Evolutionary conservation across 208 protist species (phyloP).

Genomic region (Zelonia costaricensis): DNA sequence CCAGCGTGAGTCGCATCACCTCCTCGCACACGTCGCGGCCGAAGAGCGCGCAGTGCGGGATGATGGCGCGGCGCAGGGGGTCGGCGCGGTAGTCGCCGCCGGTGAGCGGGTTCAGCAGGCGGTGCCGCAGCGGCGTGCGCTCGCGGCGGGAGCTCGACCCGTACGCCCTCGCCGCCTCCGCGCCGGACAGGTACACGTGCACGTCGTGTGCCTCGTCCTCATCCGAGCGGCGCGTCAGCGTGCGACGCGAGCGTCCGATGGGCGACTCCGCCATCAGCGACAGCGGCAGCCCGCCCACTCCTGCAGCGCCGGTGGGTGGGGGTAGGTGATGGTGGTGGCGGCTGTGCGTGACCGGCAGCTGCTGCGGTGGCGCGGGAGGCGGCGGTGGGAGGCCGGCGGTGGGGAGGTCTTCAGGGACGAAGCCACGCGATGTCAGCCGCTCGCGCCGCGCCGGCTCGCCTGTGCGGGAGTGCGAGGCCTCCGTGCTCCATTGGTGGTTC

Average conservation of each 20-base stretch:
- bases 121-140: conserved; percentile 12
- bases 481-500: too few species aligned
- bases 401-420: too few species aligned
- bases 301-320: too few species aligned
- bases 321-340: background rate
- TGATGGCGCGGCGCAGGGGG: conserved; percentile 22
- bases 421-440: conserved; percentile 2
- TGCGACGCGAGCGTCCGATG: too few species aligned
- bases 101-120: conserved; percentile 19
- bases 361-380: background rate
- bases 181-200: too few species aligned
- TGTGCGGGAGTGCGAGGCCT: background rate
- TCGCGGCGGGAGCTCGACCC: conserved; percentile 1
- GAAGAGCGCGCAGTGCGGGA: conserved; percentile 29
- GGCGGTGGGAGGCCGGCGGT: too few species aligned
- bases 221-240: too few species aligned
- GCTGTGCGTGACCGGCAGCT: background rate
- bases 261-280: too few species aligned
- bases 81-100: conserved; percentile 6
- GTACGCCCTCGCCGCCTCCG: background rate
- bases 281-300: too few species aligned
- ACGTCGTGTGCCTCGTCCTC: too few species aligned
- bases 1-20: conserved; percentile 18
- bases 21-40: conserved; percentile 26
- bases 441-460: conserved; percentile 3